A percentile compares a stretch with the other conserved stretches of the same genome.
These are phyloP conservation scores for Thinopyrum elongatum DNA, from an alignment of 176 grass and related monocot species.

Conservation along the genomic window DNA sequence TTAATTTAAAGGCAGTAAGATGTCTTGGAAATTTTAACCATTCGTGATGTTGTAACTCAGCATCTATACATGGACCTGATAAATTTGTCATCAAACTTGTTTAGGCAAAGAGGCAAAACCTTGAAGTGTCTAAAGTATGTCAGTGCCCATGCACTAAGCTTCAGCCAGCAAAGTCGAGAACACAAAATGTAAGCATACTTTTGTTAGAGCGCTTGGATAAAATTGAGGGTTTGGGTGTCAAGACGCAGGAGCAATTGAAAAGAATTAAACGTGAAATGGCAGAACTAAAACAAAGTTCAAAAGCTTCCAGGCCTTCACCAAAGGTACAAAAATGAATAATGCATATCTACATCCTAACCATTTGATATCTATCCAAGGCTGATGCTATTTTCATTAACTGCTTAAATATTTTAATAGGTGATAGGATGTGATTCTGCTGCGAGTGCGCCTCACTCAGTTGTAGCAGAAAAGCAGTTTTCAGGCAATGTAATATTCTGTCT, in stretches of 20 bases:
- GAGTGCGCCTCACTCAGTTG: background rate
- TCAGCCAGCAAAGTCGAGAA: background rate
- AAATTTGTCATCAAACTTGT: background rate
- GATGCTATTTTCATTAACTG: background rate
- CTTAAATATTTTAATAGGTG: background rate
- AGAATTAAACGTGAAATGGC: background rate
- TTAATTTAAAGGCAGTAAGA: background rate
- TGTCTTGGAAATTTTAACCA: background rate
- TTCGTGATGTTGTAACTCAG: background rate
- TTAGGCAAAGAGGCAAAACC: constrained; percentile 20
- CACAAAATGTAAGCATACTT: background rate
- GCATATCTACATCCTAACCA: background rate
- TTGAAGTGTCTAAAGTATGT: background rate
- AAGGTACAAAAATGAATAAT: background rate
- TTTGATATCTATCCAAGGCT: background rate
- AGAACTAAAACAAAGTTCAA: background rate
- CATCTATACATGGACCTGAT: background rate
- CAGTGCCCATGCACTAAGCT: background rate
- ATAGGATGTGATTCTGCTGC: constrained; percentile 11
- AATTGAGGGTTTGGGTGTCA: background rate
- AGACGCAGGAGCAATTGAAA: background rate
- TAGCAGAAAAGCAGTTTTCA: constrained; percentile 18
- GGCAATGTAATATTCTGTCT: constrained; percentile 5
- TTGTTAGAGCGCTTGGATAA: background rate
- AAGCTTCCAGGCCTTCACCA: background rate